Percentiles rank a stretch among this genome's conserved stretches.
These are phyloP conservation scores for Kodamaea kakaduensis DNA, from an alignment of 805 yeast genomes.

Conservation along the genomic window DNA sequence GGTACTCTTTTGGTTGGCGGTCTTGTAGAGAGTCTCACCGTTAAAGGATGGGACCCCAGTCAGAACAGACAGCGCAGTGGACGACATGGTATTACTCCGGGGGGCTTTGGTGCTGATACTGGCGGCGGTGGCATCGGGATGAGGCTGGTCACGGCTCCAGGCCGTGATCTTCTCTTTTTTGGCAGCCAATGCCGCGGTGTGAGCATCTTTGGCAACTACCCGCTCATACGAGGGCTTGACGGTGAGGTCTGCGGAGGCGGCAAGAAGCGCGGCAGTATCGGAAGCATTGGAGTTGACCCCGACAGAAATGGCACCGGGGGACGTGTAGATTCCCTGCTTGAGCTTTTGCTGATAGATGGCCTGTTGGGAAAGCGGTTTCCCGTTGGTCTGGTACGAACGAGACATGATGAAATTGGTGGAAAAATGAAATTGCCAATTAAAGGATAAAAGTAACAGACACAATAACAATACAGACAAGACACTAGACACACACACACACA, in stretches of 20 bases:
- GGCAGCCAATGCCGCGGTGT: constrained; percentile 56
- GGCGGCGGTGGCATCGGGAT: constrained; percentile 48
- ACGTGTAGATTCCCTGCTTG: constrained; percentile 62
- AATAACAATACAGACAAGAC: no score
- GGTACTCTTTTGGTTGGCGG: constrained; percentile 39
- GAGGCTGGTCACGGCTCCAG: constrained; percentile 45
- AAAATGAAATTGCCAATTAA: no score
- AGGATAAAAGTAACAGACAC: not conserved
- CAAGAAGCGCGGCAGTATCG: constrained; percentile 74
- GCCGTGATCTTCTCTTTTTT: constrained; percentile 41
- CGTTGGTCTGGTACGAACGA: constrained; percentile 60
- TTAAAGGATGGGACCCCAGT: constrained; percentile 32
- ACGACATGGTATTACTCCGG: constrained; percentile 12
- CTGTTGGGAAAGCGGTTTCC: constrained; percentile 68
- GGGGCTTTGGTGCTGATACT: constrained; percentile 32
- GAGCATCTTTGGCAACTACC: constrained; percentile 56
- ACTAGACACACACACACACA: no score
- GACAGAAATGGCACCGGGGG: constrained; percentile 42
- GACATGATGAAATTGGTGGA: constrained; percentile 33
- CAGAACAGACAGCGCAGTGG: constrained; percentile 10
- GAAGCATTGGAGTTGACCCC: constrained; percentile 71
- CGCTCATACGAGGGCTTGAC: constrained; percentile 62
- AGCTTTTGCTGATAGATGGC: constrained; percentile 72
- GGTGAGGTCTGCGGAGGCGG: constrained; percentile 60
- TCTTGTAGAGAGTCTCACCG: constrained; percentile 26